A percentile compares a stretch with the other conserved stretches of the same genome.
phyloP scores from a whole-genome alignment of 352 stramenopile genomes.

The Nothophytophthora sp. region DNA sequence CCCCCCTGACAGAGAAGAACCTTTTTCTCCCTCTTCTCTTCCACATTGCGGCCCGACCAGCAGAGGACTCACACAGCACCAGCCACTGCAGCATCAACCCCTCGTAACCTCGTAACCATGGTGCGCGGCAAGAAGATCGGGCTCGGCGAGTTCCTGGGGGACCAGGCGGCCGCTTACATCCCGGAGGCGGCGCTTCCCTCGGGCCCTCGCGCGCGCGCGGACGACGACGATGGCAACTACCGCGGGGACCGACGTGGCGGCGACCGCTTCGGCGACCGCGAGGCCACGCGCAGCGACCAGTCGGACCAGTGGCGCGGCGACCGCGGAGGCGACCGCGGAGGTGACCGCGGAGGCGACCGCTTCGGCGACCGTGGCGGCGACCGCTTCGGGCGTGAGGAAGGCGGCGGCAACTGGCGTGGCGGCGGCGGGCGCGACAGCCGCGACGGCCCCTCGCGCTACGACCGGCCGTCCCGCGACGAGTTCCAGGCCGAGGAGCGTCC shows the following conservation, averaged over 20 bases:
- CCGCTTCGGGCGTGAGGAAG: slow-evolving; percentile 27
- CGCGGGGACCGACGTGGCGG: slow-evolving; percentile 34
- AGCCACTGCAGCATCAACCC: too few species aligned
- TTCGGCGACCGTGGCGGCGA: slow-evolving; percentile 26
- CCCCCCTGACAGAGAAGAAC: too few species aligned
- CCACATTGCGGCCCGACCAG: slow-evolving; percentile 1
- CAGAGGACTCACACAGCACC: too few species aligned
- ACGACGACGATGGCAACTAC: slow-evolving; percentile 57
- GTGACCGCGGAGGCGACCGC: slow-evolving; percentile 28
- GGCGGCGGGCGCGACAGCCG: slow-evolving; percentile 26
- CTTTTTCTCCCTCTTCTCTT: too few species aligned
- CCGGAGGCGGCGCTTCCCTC: slow-evolving; percentile 60
- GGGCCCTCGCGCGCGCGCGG: slow-evolving; percentile 42
- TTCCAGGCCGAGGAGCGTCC: slow-evolving; percentile 65
- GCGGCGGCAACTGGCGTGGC: slow-evolving; percentile 36
- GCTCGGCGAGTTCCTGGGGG: slow-evolving; percentile 73
- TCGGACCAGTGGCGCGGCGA: slow-evolving; percentile 35
- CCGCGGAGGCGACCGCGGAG: slow-evolving; percentile 21
- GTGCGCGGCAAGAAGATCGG: slow-evolving; percentile 70
- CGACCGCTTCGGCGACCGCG: slow-evolving; percentile 19
- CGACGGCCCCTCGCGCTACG: slow-evolving; percentile 57
- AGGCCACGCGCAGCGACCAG: slow-evolving; percentile 26
- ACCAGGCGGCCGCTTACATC: slow-evolving; percentile 61
- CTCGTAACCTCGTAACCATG: slow-evolving; percentile 27
- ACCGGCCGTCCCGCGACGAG: slow-evolving; percentile 60